Conservation (phyloP, 257 asterid genomes). For the Capsicum rhomboideum region DNA sequence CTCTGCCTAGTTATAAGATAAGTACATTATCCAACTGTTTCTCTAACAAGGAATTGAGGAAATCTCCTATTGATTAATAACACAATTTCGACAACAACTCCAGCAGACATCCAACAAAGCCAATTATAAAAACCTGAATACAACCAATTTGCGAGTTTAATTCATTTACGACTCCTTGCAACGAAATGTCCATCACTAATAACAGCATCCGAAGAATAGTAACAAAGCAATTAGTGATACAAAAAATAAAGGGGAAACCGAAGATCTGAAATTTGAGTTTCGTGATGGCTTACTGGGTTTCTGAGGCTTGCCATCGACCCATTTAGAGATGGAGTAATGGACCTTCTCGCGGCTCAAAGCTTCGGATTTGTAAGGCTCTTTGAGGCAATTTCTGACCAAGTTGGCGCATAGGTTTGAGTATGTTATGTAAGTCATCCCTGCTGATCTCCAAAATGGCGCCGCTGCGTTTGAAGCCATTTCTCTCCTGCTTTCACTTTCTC, state of each 20-base stretch:
- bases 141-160: not conserved
- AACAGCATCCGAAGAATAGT: not conserved
- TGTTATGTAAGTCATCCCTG: constrained; percentile 90
- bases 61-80: no score
- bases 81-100: not conserved
- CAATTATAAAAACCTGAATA: not conserved
- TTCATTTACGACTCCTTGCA: not conserved
- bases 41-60: no score
- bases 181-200: not conserved
- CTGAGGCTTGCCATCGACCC: constrained; percentile 12
- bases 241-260: not conserved
- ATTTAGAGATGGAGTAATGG: constrained; percentile 38
- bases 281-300: not conserved
- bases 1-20: no score
- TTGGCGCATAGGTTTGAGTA: constrained; percentile 79
- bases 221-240: not conserved
- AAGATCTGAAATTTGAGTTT: not conserved
- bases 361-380: constrained; percentile 71
- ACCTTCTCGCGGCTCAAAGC: constrained; percentile 79
- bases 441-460: constrained; percentile 39
- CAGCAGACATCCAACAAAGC: not conserved
- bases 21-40: no score
- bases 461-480: constrained; percentile 59
- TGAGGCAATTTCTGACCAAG: constrained; percentile 82
- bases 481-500: constrained; percentile 6